phyloP scores from a whole-genome alignment of 768 basidiomycete genomes.

The Lentinula boryana region DNA sequence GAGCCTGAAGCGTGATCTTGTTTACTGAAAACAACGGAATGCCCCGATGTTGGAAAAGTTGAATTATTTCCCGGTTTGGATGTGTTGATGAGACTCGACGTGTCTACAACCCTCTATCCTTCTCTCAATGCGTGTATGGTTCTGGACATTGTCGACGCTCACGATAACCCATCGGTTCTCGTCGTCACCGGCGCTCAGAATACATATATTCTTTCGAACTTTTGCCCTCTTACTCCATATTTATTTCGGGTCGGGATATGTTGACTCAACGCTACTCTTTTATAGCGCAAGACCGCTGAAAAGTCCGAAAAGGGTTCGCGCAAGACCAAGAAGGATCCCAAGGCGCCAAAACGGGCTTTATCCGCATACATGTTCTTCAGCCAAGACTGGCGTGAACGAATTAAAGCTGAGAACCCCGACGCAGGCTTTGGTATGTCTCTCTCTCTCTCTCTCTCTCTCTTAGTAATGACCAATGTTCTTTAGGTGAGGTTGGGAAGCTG shows the following conservation, averaged over 20 bases:
- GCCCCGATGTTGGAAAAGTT: slow-evolving; percentile 2
- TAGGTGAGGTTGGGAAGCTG: slow-evolving; percentile 91
- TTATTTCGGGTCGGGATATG: background rate
- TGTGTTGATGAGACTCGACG: background rate
- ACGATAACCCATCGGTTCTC: background rate
- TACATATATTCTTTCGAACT: background rate
- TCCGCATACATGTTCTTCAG: slow-evolving; percentile 99
- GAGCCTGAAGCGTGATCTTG: slow-evolving; percentile 3
- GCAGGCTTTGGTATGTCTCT: slow-evolving; percentile 73
- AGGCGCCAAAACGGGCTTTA: slow-evolving; percentile 86
- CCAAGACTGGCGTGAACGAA: slow-evolving; percentile 91
- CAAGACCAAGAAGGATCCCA: slow-evolving; percentile 72
- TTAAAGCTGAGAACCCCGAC: slow-evolving; percentile 95
- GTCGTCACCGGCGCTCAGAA: background rate
- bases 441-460: background rate
- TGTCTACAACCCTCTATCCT: background rate
- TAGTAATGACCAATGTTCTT: background rate
- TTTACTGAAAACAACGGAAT: background rate
- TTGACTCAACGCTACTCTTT: background rate
- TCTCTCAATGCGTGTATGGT: background rate
- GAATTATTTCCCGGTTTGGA: slow-evolving; percentile 7
- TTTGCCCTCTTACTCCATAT: background rate
- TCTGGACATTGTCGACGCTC: background rate
- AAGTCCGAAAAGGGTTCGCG: slow-evolving; percentile 57
- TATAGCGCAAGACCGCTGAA: slow-evolving; percentile 69